Evolutionary conservation across 768 basidiomycete genomes (phyloP), one percentile per base, ranked within the genome.

Genomic region (Kwoniella dendrophila): DNA sequence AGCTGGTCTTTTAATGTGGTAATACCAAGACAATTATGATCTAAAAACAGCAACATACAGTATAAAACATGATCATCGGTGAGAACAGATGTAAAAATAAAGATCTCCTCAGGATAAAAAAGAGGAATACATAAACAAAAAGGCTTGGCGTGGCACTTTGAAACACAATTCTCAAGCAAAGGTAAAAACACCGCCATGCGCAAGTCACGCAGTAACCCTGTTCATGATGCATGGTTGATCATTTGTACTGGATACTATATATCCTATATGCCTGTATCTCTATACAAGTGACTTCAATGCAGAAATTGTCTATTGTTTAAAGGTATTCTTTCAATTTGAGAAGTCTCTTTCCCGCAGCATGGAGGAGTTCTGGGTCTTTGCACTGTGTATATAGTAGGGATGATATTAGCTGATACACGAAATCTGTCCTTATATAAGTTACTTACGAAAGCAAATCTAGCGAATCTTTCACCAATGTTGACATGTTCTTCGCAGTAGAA

Each of bases 401-500:
- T 34, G 26, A 14, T 3, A 50, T 6, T 20, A 24, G 41, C 0
- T 24, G 20, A 36, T 2, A 11, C n/a, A n/a, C n/a, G n/a, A n/a
- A n/a, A n/a, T n/a, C n/a, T n/a, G n/a, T n/a, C n/a, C n/a, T n/a
- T n/a, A n/a, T n/a, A n/a, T n/a, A n/a, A 16, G n/a, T 11, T 32
- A 74, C 79, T 67, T 59, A 78, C 77, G 70, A 80, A 80, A 45
- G 93, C 88, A 76, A 98, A 97, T 58, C 92, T 85, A 22, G 85
- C 87, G 74, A 88, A 95, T 48, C 82, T 87, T 78, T 95, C 93
- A 27, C 94, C 94, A 56, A 96, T 90, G 59, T 80, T 79, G 27
- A 86, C 84, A 74, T 97, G 94, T 59, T 91, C 90, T 68, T 87
- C 84, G 73, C 91, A 92, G 80, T 95, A 97, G 80, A 97, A 97